Evolutionary conservation across 2,329 filamentous ascomycete species (phyloP), one percentile per base, ranked within the genome.

Genomic region (Aspergillus spinulosporus): DNA sequence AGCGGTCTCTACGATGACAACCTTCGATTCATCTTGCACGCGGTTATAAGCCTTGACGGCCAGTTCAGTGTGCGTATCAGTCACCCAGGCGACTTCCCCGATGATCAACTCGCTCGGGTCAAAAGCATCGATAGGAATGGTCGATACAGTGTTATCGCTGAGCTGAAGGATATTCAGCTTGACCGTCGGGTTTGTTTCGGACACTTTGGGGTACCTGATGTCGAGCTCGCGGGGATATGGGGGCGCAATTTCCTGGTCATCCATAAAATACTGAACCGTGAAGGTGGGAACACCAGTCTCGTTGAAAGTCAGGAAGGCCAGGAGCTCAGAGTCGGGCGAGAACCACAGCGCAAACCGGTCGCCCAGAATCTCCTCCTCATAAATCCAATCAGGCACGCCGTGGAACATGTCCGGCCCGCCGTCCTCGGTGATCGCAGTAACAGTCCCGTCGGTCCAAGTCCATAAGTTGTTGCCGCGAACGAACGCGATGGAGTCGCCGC

Each of bases 301-400:
- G 70, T 97, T 92, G 14, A 92, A 96, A 34, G 90, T 86, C 59
- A 97, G 78, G 72, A 94, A 97, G 14, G 92, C 90, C 54, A 97
- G 75, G 69, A 88, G 94, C 66, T 89, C 86, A 50, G 91, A 91
- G 69, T 93, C 89, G 34, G 88, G 84, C 32, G 90, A 92, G 89
- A 91, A 97, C 93, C 92, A 97, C 1, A 91, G 90, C 2, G 90
- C 91, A 60, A 82, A 89, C 61, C 88, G 87, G 3, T 83, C 86
- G 9, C 78, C 74, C 56, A 96, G 89, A 4, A 93, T 89, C 72
- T 94, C 90, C 65, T 87, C 84, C 68, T 93, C 89, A 67, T 94
- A 95, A 0, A 96, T 92, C 92, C 93, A 97, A 73, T 97, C 93
- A 0, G 93, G 92, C 34, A 96, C 86, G 14, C 92, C 92, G 65